Evolutionary conservation across 495 filamentous ascomycete genomes (phyloP).

Genomic region (Massariosphaeria phaeospora): DNA sequence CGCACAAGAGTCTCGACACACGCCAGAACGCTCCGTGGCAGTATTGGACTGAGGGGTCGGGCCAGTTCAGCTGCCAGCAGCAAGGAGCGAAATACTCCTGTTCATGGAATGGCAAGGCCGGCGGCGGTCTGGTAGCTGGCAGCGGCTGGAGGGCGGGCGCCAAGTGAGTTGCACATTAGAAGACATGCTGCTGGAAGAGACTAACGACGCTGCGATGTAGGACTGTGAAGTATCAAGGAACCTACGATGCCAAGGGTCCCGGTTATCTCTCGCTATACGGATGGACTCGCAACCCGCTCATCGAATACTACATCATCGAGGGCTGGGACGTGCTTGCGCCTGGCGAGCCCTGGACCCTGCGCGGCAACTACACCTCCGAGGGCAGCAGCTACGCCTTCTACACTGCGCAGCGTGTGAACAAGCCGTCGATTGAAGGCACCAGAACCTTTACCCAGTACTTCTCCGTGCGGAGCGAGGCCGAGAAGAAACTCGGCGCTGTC

Average conservation of each 20-base stretch:
- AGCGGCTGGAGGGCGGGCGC: constrained; percentile 2
- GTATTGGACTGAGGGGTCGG: constrained; percentile 9
- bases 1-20: not conserved
- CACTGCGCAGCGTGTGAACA: constrained; percentile 20
- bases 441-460: constrained; percentile 58
- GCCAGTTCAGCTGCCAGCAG: constrained; percentile 13
- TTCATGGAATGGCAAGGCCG: constrained; percentile 3
- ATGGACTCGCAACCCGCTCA: constrained; percentile 55
- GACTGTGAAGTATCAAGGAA: constrained; percentile 49
- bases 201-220: not conserved
- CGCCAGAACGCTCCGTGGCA: constrained; percentile 7
- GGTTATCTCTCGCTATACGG: constrained; percentile 58
- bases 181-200: too few species aligned
- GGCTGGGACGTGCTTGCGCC: constrained; percentile 50
- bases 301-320: constrained; percentile 62
- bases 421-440: constrained; percentile 53
- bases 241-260: constrained; percentile 54
- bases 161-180: constrained; percentile 10
- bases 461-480: constrained; percentile 52
- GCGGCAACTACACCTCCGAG: constrained; percentile 28
- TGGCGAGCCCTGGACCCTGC: constrained; percentile 36
- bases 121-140: constrained; percentile 13
- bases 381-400: constrained; percentile 28
- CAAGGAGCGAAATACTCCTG: constrained; percentile 5
- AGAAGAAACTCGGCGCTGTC: too few species aligned